Base-by-base conservation (phyloP, 345 rosid species). In the Eucalyptus polybractea region DNA sequence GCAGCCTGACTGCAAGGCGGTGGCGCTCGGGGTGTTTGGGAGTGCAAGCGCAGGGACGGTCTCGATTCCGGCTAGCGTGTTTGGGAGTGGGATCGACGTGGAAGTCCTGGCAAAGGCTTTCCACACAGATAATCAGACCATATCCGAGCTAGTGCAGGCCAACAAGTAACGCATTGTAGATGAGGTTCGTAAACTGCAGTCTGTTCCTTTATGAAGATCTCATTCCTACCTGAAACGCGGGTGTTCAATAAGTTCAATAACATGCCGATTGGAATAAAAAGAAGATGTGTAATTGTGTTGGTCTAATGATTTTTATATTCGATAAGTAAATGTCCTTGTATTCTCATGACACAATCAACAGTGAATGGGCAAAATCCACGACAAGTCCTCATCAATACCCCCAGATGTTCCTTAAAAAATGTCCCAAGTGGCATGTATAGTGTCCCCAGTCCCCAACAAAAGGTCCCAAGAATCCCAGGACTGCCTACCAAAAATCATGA, bases 91-190 rank as follows among this genome's bases (percentile, higher is more conserved):
- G 51, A 90, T 91, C 7, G 31, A 80, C 51, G 24, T 88, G 29
- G 86, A 90, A 4, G 29, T 90, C 56, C 88, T 90, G 3, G 90
- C 91, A 40, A 91, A 90, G 87, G 91, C 91, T 45, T 90, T 92
- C 88, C 90, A 90, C 62, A 76, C 87, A 5, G 92, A 92, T 21
- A 91, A 67, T 86, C 76, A 89, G 22, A 91, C 89, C n/a, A 72
- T 92, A 7, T 67, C 89, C 50, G 88, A 92, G 91, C 72, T 90
- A 37, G 87, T 91, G 14, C 29, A 58, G 56, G 91, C 92, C 62
- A 92, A 89, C 51, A 40, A 76, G 85, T 76, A 40, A 76, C 9
- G 44, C 13, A 40, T 11, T 76, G 27, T 11, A 11, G 29, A 21
- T 65, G 76, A 65, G 76, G 76, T 65, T 65, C 76, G 5, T 65